These are phyloP conservation scores for Celoporthe dispersa DNA, from an alignment of 2,329 filamentous ascomycete genomes.

Conservation along the genomic window DNA sequence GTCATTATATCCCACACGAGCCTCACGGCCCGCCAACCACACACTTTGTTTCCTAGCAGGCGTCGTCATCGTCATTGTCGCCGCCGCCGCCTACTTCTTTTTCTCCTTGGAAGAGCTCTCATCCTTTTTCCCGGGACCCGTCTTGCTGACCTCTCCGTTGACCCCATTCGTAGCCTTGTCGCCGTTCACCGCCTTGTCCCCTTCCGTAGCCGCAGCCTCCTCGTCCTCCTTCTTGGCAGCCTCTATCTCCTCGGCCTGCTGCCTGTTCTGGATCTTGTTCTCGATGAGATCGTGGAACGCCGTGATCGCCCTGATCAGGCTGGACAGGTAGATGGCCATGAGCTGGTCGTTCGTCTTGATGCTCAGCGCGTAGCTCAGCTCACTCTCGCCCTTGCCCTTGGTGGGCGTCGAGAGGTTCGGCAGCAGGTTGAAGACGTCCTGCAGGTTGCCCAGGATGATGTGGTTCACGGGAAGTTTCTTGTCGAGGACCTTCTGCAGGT, in stretches of 20 bases:
- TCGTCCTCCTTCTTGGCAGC: constrained; percentile 76
- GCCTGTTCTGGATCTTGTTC: constrained; percentile 99
- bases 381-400: constrained; percentile 68
- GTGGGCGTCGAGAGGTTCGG: constrained; percentile 91
- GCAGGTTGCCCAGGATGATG: constrained; percentile 95
- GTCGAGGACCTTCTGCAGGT: constrained; percentile 94
- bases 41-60: neutral
- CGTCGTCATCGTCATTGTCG: constrained; percentile 7
- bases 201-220: constrained; percentile 63
- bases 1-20: constrained; percentile 17
- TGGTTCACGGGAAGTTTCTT: constrained; percentile 95
- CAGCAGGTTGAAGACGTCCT: constrained; percentile 98
- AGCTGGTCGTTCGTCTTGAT: constrained; percentile 99
- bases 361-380: constrained; percentile 95
- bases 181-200: constrained; percentile 59
- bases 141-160: constrained; percentile 55
- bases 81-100: constrained; percentile 12
- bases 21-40: constrained; percentile 2
- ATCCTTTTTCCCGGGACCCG: constrained; percentile 45
- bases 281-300: constrained; percentile 99
- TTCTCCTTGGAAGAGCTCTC: constrained; percentile 39
- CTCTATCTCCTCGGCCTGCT: constrained; percentile 95
- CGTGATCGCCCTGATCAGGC: constrained; percentile 94
- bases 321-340: constrained; percentile 97
- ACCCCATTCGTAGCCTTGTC: constrained; percentile 45